Conservation (phyloP, 345 rosid genomes). For the Boechera stricta region DNA sequence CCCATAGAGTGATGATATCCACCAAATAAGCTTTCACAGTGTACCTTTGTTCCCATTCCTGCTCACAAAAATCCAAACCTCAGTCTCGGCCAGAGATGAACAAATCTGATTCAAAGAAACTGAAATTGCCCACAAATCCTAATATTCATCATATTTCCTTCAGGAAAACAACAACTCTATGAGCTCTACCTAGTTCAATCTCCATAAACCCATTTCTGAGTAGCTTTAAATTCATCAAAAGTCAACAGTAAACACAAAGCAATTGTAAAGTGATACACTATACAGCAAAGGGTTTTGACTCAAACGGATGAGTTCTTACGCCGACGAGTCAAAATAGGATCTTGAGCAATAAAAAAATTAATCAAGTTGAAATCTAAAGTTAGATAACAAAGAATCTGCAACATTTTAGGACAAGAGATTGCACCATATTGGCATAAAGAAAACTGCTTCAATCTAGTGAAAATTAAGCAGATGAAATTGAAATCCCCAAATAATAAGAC, state of each 20-base stretch:
- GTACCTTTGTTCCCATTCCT: slow-evolving; percentile 79
- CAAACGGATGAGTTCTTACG: slow-evolving; percentile 23
- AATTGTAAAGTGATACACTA: slow-evolving; percentile 12
- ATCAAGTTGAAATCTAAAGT: slow-evolving; percentile 38
- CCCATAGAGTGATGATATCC: slow-evolving; percentile 59
- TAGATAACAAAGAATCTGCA: slow-evolving; percentile 41
- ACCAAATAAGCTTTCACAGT: slow-evolving; percentile 58
- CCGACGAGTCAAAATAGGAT: slow-evolving; percentile 44
- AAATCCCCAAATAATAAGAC: slow-evolving; percentile 36
- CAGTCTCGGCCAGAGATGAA: background rate
- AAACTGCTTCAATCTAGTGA: slow-evolving; percentile 20
- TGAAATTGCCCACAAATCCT: slow-evolving; percentile 17
- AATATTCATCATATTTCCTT: slow-evolving; percentile 22
- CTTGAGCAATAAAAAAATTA: background rate
- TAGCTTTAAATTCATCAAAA: slow-evolving; percentile 24
- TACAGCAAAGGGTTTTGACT: slow-evolving; percentile 34
- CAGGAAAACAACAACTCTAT: background rate
- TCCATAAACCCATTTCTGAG: slow-evolving; percentile 18
- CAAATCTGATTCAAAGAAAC: slow-evolving; percentile 15
- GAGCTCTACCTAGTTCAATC: slow-evolving; percentile 24
- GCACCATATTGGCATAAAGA: slow-evolving; percentile 18
- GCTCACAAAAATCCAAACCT: slow-evolving; percentile 28
- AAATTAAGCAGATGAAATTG: slow-evolving; percentile 23
- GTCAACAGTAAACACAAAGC: slow-evolving; percentile 15
- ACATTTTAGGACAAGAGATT: slow-evolving; percentile 19